Conservation (phyloP, 805 yeast genomes). For the Ascoidea rubescens region DNA sequence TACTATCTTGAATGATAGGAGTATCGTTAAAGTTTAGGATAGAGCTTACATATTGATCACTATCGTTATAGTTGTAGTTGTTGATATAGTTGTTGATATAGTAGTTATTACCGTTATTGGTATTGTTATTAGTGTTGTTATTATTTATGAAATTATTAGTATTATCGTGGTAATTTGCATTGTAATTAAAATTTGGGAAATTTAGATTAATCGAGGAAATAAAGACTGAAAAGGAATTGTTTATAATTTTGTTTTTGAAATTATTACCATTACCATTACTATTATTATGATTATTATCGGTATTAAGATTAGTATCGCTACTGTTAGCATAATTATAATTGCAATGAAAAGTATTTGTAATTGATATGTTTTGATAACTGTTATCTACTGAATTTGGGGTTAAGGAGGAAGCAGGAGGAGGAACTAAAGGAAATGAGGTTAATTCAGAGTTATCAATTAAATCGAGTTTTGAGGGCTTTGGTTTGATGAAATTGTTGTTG, state of each 20-base stretch:
- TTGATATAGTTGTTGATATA: neutral
- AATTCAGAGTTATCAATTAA: slow-evolving; percentile 22
- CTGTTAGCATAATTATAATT: neutral
- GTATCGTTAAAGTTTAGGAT: slow-evolving; percentile 4
- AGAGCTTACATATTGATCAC: neutral
- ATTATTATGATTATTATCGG: neutral
- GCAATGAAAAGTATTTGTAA: slow-evolving; percentile 4
- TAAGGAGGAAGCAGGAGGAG: slow-evolving; percentile 14
- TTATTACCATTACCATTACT: neutral
- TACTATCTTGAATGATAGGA: neutral
- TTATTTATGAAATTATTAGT: neutral
- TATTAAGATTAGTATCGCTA: neutral
- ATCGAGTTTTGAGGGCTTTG: slow-evolving; percentile 21
- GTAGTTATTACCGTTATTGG: neutral
- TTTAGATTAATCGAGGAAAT: neutral
- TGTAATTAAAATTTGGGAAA: neutral
- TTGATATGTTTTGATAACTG: slow-evolving; percentile 5
- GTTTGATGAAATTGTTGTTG: neutral
- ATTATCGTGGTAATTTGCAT: neutral
- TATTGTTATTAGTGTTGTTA: neutral
- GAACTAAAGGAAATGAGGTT: slow-evolving; percentile 24
- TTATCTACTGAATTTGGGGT: slow-evolving; percentile 9
- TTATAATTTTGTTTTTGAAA: too few species aligned
- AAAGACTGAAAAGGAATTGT: neutral
- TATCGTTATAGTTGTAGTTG: neutral